A percentile compares a stretch with the other conserved stretches of the same genome.
These are phyloP conservation scores for Daedaleopsis nitida DNA, from an alignment of 768 basidiomycete species.

Conservation along the genomic window DNA sequence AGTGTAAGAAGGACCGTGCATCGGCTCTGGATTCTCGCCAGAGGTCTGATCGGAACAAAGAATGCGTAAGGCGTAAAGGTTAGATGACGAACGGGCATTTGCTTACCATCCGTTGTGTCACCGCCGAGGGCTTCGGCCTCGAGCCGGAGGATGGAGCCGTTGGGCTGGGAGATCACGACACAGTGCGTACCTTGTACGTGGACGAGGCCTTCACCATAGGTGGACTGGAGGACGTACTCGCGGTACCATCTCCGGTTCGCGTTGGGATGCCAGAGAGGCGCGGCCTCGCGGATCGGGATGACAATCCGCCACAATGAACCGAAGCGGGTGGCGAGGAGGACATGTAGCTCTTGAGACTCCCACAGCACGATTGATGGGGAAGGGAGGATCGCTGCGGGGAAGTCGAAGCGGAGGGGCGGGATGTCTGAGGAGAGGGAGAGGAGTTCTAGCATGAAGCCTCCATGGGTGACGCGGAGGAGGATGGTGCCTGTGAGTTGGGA, in stretches of 20 bases:
- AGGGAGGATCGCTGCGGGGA: conserved; percentile 68
- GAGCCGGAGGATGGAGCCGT: conserved; percentile 68
- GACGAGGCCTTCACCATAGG: conserved; percentile 41
- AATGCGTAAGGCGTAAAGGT: conserved; percentile 5
- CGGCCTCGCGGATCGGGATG: conserved; percentile 56
- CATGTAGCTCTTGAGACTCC: conserved; percentile 54
- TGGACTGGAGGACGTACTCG: conserved; percentile 67
- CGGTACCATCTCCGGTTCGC: conserved; percentile 57
- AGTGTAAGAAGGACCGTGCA: conserved; percentile 66
- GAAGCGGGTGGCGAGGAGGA: conserved; percentile 66
- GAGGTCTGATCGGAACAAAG: conserved; percentile 47
- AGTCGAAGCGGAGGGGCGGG: conserved; percentile 73
- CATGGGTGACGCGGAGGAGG: conserved; percentile 74
- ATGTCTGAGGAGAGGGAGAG: conserved; percentile 68
- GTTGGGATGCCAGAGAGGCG: conserved; percentile 60
- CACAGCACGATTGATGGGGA: conserved; percentile 64
- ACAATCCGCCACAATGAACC: conserved; percentile 77
- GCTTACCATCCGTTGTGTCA: conserved; percentile 61
- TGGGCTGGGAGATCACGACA: conserved; percentile 60
- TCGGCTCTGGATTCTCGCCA: conserved; percentile 68
- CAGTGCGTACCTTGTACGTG: conserved; percentile 69
- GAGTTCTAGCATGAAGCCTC: conserved; percentile 74
- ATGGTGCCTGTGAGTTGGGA: conserved; percentile 62
- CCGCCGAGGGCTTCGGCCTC: conserved; percentile 63
- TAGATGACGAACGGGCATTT: conserved; percentile 3